Percentiles rank a stretch among this genome's conserved stretches.
Evolutionary conservation across 2,329 filamentous ascomycete species (phyloP).

Genomic region (Magnaporthales sp.): DNA sequence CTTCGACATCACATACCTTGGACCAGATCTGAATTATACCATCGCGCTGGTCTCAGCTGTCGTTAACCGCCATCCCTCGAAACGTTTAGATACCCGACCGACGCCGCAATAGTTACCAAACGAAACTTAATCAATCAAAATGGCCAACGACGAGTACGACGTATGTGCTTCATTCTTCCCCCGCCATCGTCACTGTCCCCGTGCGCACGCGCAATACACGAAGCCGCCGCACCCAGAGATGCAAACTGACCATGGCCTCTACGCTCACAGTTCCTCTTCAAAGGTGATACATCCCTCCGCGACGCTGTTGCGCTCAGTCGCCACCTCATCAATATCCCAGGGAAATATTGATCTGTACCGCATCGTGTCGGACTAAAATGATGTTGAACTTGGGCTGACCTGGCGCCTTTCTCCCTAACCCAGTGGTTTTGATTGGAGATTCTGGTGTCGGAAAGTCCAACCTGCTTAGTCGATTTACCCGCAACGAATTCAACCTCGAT

Average conservation of each 20-base stretch:
- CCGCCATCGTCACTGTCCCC: slow-evolving; percentile 6
- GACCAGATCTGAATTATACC: not conserved
- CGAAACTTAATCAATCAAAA: slow-evolving; percentile 35
- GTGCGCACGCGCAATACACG: not conserved
- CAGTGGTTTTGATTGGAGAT: slow-evolving; percentile 98
- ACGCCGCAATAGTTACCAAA: not conserved
- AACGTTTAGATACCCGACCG: not conserved
- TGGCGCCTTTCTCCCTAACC: slow-evolving; percentile 5
- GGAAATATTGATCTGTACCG: slow-evolving; percentile 18
- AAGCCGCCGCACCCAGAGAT: slow-evolving; percentile 12
- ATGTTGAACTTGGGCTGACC: not conserved
- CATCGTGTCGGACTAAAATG: not conserved
- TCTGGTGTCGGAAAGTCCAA: slow-evolving; percentile 99
- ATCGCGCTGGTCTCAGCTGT: not conserved
- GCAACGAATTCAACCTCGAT: slow-evolving; percentile 99
- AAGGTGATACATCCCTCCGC: slow-evolving; percentile 53
- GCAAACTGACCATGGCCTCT: slow-evolving; percentile 12
- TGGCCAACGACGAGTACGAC: slow-evolving; percentile 99
- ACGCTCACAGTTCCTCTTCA: slow-evolving; percentile 86
- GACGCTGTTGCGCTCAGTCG: slow-evolving; percentile 6
- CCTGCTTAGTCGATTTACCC: slow-evolving; percentile 97
- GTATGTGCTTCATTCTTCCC: slow-evolving; percentile 47
- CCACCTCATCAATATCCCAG: slow-evolving; percentile 10
- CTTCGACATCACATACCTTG: not conserved
- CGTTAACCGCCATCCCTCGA: not conserved